phyloP scores from a whole-genome alignment of 139 green algal genomes.

The Asterochloris sp. region DNA sequence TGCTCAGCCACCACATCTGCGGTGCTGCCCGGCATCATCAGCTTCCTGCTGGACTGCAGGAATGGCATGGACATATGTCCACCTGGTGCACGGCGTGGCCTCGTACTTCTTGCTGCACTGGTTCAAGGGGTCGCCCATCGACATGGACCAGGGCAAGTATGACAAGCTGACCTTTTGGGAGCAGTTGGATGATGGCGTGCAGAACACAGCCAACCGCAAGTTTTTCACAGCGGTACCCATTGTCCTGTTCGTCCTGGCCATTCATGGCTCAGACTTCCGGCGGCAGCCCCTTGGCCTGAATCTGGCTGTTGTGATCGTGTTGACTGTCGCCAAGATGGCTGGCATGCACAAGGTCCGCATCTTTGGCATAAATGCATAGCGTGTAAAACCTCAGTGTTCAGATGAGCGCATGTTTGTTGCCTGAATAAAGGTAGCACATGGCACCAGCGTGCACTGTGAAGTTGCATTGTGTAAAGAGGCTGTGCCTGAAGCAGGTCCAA shows the following conservation, averaged over 20 bases:
- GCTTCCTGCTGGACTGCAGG: constrained; percentile 17
- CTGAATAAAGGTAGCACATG: no score
- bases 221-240: constrained; percentile 85
- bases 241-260: constrained; percentile 78
- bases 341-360: constrained; percentile 82
- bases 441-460: no score
- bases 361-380: constrained; percentile 62
- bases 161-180: constrained; percentile 90
- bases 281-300: constrained; percentile 85
- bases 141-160: constrained; percentile 66
- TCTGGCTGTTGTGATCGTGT: constrained; percentile 70
- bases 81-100: constrained; percentile 74
- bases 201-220: constrained; percentile 79
- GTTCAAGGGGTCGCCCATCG: constrained; percentile 59
- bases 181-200: constrained; percentile 62
- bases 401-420: no score
- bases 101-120: constrained; percentile 89
- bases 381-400: background rate
- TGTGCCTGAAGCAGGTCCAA: no score
- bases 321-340: constrained; percentile 82
- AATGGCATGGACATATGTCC: constrained; percentile 85
- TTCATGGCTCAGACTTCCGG: constrained; percentile 77
- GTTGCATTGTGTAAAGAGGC: no score
- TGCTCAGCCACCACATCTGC: background rate
- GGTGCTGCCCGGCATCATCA: background rate